A percentile compares a stretch with the other conserved stretches of the same genome.
Evolutionary conservation across 495 filamentous ascomycete genomes (phyloP).

Genomic region (Hyaloscypha bicolor): DNA sequence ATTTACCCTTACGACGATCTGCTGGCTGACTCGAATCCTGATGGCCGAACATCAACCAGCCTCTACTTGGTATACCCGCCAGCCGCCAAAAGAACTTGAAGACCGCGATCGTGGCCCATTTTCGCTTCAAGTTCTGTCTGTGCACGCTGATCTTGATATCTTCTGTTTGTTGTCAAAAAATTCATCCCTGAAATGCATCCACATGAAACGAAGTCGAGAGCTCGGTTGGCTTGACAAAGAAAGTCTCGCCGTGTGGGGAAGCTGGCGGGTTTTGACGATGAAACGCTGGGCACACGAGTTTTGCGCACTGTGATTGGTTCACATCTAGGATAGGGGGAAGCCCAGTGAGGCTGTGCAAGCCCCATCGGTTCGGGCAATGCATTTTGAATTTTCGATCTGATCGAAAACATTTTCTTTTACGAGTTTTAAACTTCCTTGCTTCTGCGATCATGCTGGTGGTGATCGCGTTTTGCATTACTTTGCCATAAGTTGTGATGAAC

Average conservation of each 20-base stretch:
- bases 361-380: not conserved
- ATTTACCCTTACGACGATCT: not conserved
- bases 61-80: not conserved
- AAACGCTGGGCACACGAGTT: not conserved
- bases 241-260: not conserved
- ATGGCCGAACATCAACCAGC: not conserved
- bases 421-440: not conserved
- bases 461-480: not conserved
- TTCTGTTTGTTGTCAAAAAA: not conserved
- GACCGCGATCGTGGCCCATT: too few relatives aligned
- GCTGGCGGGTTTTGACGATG: not conserved
- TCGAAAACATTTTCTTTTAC: not conserved
- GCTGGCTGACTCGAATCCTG: not conserved
- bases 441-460: not conserved
- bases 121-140: not conserved
- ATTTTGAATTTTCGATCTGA: not conserved
- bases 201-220: slow-evolving; percentile 10
- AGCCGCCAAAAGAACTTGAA: not conserved
- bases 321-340: not conserved
- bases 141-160: not conserved
- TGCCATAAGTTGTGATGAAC: not conserved
- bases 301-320: not conserved
- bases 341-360: not conserved
- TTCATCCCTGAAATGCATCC: not conserved
- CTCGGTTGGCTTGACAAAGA: not conserved